Conservation (phyloP, 148 eudicot species). For the Limonium bicolor region DNA sequence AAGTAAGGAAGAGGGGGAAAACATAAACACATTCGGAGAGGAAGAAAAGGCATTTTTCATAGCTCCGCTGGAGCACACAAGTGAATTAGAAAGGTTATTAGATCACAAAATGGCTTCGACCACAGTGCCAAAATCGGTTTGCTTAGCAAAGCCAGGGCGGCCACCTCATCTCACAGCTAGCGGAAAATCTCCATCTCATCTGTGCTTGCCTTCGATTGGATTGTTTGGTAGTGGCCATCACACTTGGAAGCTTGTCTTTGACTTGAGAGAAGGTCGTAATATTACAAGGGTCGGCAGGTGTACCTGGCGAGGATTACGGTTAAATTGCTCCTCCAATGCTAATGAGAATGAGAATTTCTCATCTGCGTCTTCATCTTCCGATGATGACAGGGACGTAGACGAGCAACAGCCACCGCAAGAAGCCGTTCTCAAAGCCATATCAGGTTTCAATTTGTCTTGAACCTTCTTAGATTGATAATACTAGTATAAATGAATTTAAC, state of each 20-base stretch:
- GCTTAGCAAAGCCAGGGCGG: constrained; percentile 35
- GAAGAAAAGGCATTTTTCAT: neutral
- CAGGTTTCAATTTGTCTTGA: constrained; percentile 39
- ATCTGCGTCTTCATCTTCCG: constrained; percentile 10
- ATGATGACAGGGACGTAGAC: too few species aligned
- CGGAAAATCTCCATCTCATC: neutral
- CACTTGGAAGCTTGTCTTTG: neutral
- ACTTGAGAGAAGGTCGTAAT: constrained; percentile 18
- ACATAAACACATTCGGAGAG: too few species aligned
- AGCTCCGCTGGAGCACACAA: neutral
- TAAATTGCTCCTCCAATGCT: constrained; percentile 22
- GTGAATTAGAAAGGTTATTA: neutral
- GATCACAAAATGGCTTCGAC: constrained; percentile 39
- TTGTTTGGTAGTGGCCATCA: constrained; percentile 2
- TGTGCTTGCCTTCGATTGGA: neutral
- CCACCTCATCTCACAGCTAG: constrained; percentile 10
- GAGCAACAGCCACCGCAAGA: constrained; percentile 90
- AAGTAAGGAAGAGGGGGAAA: too few species aligned
- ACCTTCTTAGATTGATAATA: too few species aligned
- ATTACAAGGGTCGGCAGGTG: constrained; percentile 10
- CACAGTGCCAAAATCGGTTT: constrained; percentile 28
- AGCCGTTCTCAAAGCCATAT: constrained; percentile 79
- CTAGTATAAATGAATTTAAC: too few species aligned
- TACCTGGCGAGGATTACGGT: constrained; percentile 9
- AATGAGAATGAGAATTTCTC: constrained; percentile 11